Evolutionary conservation across 2,329 filamentous ascomycete genomes (phyloP).

Genomic region (Colletotrichum sp.): DNA sequence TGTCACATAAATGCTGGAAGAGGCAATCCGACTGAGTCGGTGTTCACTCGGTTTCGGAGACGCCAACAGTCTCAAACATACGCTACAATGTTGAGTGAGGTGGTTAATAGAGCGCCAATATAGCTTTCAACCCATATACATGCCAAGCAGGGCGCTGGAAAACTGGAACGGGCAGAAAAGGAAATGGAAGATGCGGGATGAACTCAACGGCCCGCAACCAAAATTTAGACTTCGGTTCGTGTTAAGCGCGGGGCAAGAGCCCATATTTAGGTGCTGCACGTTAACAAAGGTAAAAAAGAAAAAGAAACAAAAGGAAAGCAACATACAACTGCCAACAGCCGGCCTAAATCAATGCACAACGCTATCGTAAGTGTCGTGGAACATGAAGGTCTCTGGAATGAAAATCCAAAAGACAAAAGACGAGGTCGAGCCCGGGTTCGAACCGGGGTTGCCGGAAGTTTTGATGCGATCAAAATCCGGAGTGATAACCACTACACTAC

Average conservation of each 20-base stretch:
- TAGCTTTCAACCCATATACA: not conserved
- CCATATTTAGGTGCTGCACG: not conserved
- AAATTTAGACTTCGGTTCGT: not conserved
- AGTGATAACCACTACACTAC: conserved; percentile 22
- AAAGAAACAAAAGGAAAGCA: rapidly evolving
- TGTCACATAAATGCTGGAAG: not conserved
- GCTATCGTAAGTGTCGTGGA: not conserved
- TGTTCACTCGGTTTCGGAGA: not conserved
- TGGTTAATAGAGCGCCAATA: not conserved
- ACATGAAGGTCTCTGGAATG: rapidly evolving
- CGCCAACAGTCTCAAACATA: not conserved
- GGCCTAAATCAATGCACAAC: not conserved
- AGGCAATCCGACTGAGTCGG: not conserved
- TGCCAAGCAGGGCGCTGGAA: not conserved
- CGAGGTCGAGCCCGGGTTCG: conserved; percentile 19
- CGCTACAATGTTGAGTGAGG: not conserved
- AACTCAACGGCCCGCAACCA: not conserved
- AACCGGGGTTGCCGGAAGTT: conserved; percentile 18
- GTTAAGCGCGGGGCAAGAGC: not conserved
- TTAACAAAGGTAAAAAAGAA: not conserved
- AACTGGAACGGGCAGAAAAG: not conserved
- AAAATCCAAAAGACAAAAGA: not conserved
- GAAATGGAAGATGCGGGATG: not conserved
- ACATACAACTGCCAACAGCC: not conserved
- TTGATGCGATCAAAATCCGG: conserved; percentile 14